A percentile compares a stretch with the other conserved stretches of the same genome.
Conservation (phyloP, 2,329 filamentous ascomycete species). For the Gnomoniopsis smithogilvyi region DNA sequence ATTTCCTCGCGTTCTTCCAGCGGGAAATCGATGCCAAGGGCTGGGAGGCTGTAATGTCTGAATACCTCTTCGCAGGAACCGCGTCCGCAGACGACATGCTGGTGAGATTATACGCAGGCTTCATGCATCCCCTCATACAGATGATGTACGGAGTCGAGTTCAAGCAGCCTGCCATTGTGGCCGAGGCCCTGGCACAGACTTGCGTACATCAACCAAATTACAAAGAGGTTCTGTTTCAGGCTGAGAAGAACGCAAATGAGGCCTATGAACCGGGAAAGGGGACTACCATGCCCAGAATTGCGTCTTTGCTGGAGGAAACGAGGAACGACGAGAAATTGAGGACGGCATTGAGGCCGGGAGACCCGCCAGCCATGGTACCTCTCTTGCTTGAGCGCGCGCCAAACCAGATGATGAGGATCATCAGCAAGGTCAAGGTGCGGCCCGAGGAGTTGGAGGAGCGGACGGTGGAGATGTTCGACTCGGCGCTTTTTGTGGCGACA, state of each 20-base stretch:
- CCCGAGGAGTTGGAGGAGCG: slow-evolving; percentile 54
- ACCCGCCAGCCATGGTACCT: slow-evolving; percentile 63
- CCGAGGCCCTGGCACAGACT: slow-evolving; percentile 74
- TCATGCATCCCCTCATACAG: slow-evolving; percentile 80
- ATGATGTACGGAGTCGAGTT: slow-evolving; percentile 84
- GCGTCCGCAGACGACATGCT: slow-evolving; percentile 67
- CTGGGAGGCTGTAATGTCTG: slow-evolving; percentile 58
- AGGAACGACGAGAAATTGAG: slow-evolving; percentile 54
- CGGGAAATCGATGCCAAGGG: slow-evolving; percentile 61
- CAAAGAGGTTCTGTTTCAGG: slow-evolving; percentile 47
- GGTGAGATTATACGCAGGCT: slow-evolving; percentile 55
- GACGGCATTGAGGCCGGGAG: slow-evolving; percentile 43
- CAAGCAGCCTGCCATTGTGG: slow-evolving; percentile 74
- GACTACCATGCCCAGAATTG: slow-evolving; percentile 40
- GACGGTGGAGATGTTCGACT: slow-evolving; percentile 66
- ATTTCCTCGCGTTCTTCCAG: slow-evolving; percentile 77
- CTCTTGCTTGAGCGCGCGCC: slow-evolving; percentile 63
- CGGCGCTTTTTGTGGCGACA: slow-evolving; percentile 46
- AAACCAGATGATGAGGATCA: slow-evolving; percentile 60
- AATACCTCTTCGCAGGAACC: slow-evolving; percentile 67
- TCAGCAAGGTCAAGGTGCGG: slow-evolving; percentile 54
- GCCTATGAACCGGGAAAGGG: slow-evolving; percentile 21
- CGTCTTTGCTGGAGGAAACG: slow-evolving; percentile 61
- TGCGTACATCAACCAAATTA: slow-evolving; percentile 64
- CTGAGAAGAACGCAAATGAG: slow-evolving; percentile 44